These are phyloP conservation scores for Russula lepida DNA, from an alignment of 768 basidiomycete genomes.

Conservation along the genomic window DNA sequence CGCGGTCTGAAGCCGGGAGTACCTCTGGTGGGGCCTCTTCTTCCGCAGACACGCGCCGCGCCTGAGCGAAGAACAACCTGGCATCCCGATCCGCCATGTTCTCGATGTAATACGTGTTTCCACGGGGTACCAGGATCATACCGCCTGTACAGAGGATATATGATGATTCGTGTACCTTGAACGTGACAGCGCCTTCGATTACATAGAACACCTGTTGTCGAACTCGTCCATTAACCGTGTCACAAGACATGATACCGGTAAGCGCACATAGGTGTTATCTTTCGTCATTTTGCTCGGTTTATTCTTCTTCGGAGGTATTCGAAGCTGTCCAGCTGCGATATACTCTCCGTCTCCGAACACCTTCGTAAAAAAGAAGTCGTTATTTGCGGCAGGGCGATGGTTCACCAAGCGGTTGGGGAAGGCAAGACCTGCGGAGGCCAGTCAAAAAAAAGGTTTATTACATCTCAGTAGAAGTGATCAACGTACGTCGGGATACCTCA, in stretches of 20 bases:
- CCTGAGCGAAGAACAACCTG: constrained; percentile 88
- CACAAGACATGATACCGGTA: background rate
- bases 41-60: constrained; percentile 41
- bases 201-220: constrained; percentile 62
- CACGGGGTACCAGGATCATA: constrained; percentile 86
- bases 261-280: constrained; percentile 86
- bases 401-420: constrained; percentile 64
- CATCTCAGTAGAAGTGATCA: background rate
- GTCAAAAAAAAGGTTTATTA: background rate
- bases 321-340: constrained; percentile 82
- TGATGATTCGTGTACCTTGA: constrained; percentile 71
- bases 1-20: constrained; percentile 13
- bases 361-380: constrained; percentile 81
- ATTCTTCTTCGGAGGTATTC: constrained; percentile 66
- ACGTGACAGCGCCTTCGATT: constrained; percentile 81
- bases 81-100: constrained; percentile 78
- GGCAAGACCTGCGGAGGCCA: constrained; percentile 54
- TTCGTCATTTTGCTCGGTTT: constrained; percentile 86
- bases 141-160: constrained; percentile 76
- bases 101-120: constrained; percentile 88
- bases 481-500: constrained; percentile 67
- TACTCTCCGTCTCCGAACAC: constrained; percentile 87
- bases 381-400: constrained; percentile 50
- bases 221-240: constrained; percentile 13
- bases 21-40: constrained; percentile 23